A percentile compares a stretch with the other conserved stretches of the same genome.
phyloP scores from a whole-genome alignment of 2,329 filamentous ascomycete genomes.

The Leptographium procerum region DNA sequence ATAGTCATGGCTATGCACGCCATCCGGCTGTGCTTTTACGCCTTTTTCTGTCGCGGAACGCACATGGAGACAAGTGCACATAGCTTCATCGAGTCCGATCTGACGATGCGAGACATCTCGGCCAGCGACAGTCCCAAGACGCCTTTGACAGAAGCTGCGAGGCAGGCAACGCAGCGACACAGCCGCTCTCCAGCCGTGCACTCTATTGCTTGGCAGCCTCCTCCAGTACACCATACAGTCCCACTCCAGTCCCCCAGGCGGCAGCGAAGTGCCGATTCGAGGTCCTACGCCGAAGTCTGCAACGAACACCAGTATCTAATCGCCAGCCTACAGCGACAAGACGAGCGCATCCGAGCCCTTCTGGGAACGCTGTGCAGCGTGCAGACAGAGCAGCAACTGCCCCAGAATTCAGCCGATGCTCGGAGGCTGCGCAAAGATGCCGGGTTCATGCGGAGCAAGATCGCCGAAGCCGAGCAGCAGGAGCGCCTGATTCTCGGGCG shows the following conservation, averaged over 20 bases:
- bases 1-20: neutral
- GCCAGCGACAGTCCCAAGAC: neutral
- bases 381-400: constrained; percentile 19
- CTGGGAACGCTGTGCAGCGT: constrained; percentile 25
- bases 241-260: neutral
- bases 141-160: neutral
- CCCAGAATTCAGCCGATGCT: constrained; percentile 8
- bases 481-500: constrained; percentile 32
- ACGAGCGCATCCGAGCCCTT: constrained; percentile 24
- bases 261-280: constrained; percentile 16
- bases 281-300: constrained; percentile 29
- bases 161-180: neutral
- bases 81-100: neutral
- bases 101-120: too few species aligned
- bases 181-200: neutral
- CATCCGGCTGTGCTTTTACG: neutral
- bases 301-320: constrained; percentile 36
- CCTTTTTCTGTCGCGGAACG: neutral
- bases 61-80: too few species aligned
- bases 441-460: constrained; percentile 27
- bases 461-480: constrained; percentile 33
- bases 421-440: constrained; percentile 29
- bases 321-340: constrained; percentile 28
- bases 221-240: neutral
- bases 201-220: neutral